A percentile compares a stretch with the other conserved stretches of the same genome.
Evolutionary conservation across 2,329 filamentous ascomycete genomes (phyloP).

Genomic region (Trichophyton mentagrophytes): DNA sequence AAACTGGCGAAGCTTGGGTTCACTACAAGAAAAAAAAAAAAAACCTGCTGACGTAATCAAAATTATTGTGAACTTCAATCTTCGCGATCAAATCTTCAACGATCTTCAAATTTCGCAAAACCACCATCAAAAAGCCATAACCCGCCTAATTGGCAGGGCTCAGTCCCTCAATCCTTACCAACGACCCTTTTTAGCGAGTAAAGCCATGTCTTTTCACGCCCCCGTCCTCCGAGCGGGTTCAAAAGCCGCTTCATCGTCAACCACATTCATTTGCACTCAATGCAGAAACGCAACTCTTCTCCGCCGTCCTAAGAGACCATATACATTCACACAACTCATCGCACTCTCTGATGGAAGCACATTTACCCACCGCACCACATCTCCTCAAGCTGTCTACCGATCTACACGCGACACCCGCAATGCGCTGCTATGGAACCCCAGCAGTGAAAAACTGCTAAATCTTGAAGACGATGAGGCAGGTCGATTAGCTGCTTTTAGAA

Average conservation of each 20-base stretch:
- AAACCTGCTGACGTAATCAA: not conserved
- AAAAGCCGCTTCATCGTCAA: slow-evolving; percentile 9
- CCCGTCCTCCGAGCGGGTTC: slow-evolving; percentile 23
- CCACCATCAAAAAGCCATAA: not conserved
- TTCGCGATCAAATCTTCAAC: not conserved
- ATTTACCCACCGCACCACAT: slow-evolving; percentile 44
- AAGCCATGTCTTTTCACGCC: slow-evolving; percentile 25
- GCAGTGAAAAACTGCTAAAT: slow-evolving; percentile 64
- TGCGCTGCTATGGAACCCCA: slow-evolving; percentile 81
- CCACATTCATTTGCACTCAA: slow-evolving; percentile 42
- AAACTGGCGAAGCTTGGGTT: not conserved
- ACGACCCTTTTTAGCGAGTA: not conserved
- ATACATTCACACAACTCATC: slow-evolving; percentile 93
- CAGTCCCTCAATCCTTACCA: not conserved
- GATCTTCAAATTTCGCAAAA: not conserved
- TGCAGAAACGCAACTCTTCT: slow-evolving; percentile 74
- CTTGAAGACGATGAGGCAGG: slow-evolving; percentile 94
- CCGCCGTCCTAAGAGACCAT: slow-evolving; percentile 76
- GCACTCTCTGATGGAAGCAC: slow-evolving; percentile 84
- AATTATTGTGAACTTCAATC: not conserved
- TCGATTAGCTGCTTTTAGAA: slow-evolving; percentile 70
- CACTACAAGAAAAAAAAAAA: not conserved
- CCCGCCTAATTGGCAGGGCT: not conserved
- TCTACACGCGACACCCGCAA: slow-evolving; percentile 76
- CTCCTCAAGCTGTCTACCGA: slow-evolving; percentile 44